phyloP scores from a whole-genome alignment of 768 basidiomycete species.

The Leccinum ochraceum region DNA sequence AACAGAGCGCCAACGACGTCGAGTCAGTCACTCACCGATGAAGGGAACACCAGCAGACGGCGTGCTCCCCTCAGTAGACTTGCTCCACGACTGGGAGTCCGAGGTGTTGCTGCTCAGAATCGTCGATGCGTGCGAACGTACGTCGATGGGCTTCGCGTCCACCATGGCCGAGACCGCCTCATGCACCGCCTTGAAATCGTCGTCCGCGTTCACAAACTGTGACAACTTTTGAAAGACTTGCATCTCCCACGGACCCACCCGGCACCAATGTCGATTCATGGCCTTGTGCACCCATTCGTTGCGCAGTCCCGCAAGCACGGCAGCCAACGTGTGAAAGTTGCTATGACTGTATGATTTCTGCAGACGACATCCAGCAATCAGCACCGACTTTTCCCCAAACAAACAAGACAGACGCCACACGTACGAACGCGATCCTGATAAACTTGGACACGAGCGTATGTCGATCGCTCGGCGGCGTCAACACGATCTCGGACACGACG shows the following conservation, averaged over 20 bases:
- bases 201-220: constrained; percentile 57
- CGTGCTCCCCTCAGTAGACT: constrained; percentile 28
- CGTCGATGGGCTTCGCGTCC: constrained; percentile 39
- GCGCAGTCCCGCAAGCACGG: constrained; percentile 75
- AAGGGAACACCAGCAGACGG: constrained; percentile 77
- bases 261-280: constrained; percentile 59
- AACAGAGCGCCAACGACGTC: background rate
- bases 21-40: constrained; percentile 55
- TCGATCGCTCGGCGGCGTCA: constrained; percentile 59
- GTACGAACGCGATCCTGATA: constrained; percentile 64
- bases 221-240: constrained; percentile 75
- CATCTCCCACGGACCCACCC: constrained; percentile 67
- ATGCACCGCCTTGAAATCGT: constrained; percentile 78
- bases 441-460: constrained; percentile 47
- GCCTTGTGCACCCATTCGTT: constrained; percentile 67
- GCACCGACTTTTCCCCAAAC: too few relatives aligned
- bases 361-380: background rate
- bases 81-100: too few relatives aligned
- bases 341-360: constrained; percentile 81
- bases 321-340: constrained; percentile 78
- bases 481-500: too few relatives aligned
- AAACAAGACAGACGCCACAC: too few relatives aligned
- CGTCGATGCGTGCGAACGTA: too few relatives aligned
- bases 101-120: constrained; percentile 38
- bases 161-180: constrained; percentile 61